These are phyloP conservation scores for Sabuloglossum arenarium DNA, from an alignment of 495 filamentous ascomycete genomes.

Conservation along the genomic window DNA sequence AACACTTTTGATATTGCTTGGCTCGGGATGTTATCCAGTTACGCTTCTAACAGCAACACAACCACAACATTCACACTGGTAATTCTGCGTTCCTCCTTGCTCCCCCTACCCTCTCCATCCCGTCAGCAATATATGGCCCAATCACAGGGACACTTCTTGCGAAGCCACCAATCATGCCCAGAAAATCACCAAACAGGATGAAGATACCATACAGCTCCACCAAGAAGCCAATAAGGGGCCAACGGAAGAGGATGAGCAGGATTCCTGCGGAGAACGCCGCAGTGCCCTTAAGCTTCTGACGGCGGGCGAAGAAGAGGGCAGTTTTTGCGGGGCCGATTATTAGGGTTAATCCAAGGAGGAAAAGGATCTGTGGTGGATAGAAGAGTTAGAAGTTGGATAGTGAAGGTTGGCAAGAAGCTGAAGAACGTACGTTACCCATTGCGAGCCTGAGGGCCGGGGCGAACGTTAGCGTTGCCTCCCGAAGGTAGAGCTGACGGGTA, in stretches of 20 bases:
- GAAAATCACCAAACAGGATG: constrained; percentile 86
- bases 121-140: constrained; percentile 56
- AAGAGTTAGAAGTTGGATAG: neutral
- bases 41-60: neutral
- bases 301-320: constrained; percentile 75
- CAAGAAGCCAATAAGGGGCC: constrained; percentile 73
- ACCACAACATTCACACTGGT: constrained; percentile 32
- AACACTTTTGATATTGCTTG: neutral
- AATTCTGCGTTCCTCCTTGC: constrained; percentile 52
- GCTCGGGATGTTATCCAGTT: too few species aligned
- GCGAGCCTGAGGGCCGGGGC: constrained; percentile 33
- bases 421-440: constrained; percentile 60
- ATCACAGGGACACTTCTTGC: constrained; percentile 67
- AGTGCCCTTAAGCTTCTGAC: constrained; percentile 79
- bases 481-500: neutral
- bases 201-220: constrained; percentile 87
- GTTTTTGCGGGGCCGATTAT: constrained; percentile 92
- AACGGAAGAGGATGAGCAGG: constrained; percentile 63
- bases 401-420: neutral
- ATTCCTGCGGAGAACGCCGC: constrained; percentile 77
- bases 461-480: neutral
- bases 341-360: constrained; percentile 83
- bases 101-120: constrained; percentile 40
- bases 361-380: constrained; percentile 49
- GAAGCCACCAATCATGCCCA: constrained; percentile 79